Base-by-base conservation (phyloP, 495 filamentous ascomycete species). In the Polyplosphaeria fusca region DNA sequence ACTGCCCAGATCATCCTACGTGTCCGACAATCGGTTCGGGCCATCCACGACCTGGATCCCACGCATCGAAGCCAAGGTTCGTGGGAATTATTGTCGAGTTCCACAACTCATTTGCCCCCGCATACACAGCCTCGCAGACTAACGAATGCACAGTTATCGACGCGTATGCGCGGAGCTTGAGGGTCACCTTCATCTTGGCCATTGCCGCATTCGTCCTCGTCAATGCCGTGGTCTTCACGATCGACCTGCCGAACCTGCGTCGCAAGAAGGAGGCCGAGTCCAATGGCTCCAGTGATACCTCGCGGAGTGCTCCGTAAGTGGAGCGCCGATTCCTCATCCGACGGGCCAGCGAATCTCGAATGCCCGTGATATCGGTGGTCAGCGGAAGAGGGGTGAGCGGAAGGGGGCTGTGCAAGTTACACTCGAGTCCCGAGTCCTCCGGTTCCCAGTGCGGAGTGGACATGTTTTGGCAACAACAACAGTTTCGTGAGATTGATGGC, bases 21-120 rank as follows among this genome's bases (percentile, higher is more conserved):
- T 24, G 79, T 82, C 12, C 74, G 81, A 27, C 79, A 77, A 57
- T 82, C 79, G 2, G 76, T 84, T 19, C 72, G 70, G 5, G 71
- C 73, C 4, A 79, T 84, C 41, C 68, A 65, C 12, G 66, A 73
- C 7, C 58, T 84, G 9, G 73, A 79, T 55, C 71, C 71, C 11
- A 43, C 73, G n/a, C 78, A 79, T 52, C 75, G 74, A 49, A 52
- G 66, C 32, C 73, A 84, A 77, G 79, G 80, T 80, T 55, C 16
- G 18, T 5, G 2, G 19, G 2, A 2, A 4, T 38, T 23, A 5
- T 39, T 14, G 5, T 13, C 13, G 14, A 7, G 13, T 20, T 26
- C 38, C 5, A 24, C 45, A 7, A 23, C 19, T 44, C 37, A 23
- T 23, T 18, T 5, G 24, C 14, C 12, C 4, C 7, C 47, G 14